Evolutionary conservation across 2,329 filamentous ascomycete species (phyloP).

Genomic region (Zasmidium citrigriseum): DNA sequence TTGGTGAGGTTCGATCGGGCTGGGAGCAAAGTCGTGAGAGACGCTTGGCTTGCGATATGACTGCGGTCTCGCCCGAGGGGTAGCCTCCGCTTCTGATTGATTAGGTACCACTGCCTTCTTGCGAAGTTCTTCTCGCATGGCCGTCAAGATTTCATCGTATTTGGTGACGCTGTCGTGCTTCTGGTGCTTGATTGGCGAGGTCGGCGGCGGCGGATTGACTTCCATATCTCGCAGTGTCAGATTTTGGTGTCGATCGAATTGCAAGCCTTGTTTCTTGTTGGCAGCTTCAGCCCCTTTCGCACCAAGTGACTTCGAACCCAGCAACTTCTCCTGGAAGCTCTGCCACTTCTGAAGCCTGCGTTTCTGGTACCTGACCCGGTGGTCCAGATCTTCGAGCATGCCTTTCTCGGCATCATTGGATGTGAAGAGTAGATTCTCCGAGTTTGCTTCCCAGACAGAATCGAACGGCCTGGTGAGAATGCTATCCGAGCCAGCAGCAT

Average conservation of each 20-base stretch:
- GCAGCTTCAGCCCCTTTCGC: conserved; percentile 11
- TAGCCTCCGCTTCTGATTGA: conserved; percentile 5
- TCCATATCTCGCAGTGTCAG: conserved; percentile 29
- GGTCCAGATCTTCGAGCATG: conserved; percentile 70
- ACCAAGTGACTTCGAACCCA: conserved; percentile 17
- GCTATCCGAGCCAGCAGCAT: conserved; percentile 56
- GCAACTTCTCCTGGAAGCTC: conserved; percentile 55
- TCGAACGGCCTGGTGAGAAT: conserved; percentile 67
- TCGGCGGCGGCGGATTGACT: conserved; percentile 11
- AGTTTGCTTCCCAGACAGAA: conserved; percentile 68
- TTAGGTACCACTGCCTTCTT: conserved; percentile 17
- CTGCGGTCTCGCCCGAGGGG: conserved; percentile 8
- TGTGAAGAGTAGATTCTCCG: conserved; percentile 40
- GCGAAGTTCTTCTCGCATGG: conserved; percentile 37
- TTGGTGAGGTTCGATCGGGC: conserved; percentile 18
- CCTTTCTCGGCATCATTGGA: conserved; percentile 53
- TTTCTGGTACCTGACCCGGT: conserved; percentile 66
- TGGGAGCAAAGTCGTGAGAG: conserved; percentile 20
- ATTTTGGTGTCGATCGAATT: conserved; percentile 33
- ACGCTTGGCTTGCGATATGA: conserved; percentile 13
- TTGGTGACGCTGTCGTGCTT: conserved; percentile 20
- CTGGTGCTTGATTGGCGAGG: conserved; percentile 14
- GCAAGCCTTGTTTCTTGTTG: conserved; percentile 13
- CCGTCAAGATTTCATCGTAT: conserved; percentile 36
- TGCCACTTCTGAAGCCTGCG: conserved; percentile 73